Percentiles rank a stretch among this genome's conserved stretches.
phyloP scores from a whole-genome alignment of 1,284 basidiomycete genomes.

The Boletus calvinii region DNA sequence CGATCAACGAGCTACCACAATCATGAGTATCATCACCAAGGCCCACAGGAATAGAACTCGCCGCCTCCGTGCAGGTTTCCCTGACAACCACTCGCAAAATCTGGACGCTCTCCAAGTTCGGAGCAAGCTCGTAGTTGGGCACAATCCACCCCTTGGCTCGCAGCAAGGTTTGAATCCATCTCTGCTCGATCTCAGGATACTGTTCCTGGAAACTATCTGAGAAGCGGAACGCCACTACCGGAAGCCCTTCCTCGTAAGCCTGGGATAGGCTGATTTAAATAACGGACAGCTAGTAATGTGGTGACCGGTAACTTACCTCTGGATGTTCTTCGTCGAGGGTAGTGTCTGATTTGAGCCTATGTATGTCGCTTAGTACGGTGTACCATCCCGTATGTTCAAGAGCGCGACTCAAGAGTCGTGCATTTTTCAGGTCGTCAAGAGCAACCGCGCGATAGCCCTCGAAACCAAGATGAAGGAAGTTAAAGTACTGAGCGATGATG shows the following conservation, averaged over 20 bases:
- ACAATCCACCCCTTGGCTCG: conserved; percentile 84
- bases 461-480: conserved; percentile 82
- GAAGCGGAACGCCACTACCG: conserved; percentile 92
- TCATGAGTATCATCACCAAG: conserved; percentile 2
- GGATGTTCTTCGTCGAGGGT: conserved; percentile 48
- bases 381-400: conserved; percentile 82
- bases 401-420: conserved; percentile 82
- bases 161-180: conserved; percentile 85
- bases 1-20: conserved; percentile 57
- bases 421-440: conserved; percentile 78
- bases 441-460: conserved; percentile 79
- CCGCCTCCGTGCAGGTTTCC: conserved; percentile 68
- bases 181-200: conserved; percentile 78
- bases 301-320: conserved; percentile 44
- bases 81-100: conserved; percentile 87
- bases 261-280: conserved; percentile 28
- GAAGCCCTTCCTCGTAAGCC: conserved; percentile 77
- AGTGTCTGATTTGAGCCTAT: conserved; percentile 39
- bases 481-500: conserved; percentile 93
- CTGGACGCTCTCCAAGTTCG: conserved; percentile 63
- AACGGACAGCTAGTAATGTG: conserved; percentile 1
- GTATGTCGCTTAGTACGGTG: conserved; percentile 71
- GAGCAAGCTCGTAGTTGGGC: conserved; percentile 84
- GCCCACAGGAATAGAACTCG: conserved; percentile 20
- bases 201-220: conserved; percentile 71